These are phyloP conservation scores for Pseudozyma sp. DNA, from an alignment of 1,284 basidiomycete species.

Conservation along the genomic window DNA sequence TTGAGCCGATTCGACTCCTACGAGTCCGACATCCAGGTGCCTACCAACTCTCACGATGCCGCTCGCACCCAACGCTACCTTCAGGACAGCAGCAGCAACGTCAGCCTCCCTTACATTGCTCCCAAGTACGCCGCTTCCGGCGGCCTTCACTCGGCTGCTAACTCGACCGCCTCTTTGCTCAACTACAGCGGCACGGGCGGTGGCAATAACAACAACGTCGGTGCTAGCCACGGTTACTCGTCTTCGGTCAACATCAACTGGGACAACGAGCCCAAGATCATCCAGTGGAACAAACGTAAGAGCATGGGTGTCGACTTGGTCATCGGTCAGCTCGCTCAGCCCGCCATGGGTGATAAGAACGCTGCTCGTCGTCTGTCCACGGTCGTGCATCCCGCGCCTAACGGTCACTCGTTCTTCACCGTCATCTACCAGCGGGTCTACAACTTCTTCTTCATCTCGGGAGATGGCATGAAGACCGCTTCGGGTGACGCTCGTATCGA, in stretches of 20 bases:
- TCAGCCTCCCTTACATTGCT: conserved; percentile 44
- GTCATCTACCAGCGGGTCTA: conserved; percentile 35
- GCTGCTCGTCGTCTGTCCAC: conserved; percentile 43
- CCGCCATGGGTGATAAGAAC: conserved; percentile 51
- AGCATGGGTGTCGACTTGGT: conserved; percentile 27
- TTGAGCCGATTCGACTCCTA: conserved; percentile 39
- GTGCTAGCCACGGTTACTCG: conserved; percentile 32
- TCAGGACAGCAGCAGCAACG: conserved; percentile 45
- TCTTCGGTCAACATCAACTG: conserved; percentile 39
- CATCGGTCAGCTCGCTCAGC: conserved; percentile 53
- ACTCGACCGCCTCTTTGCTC: conserved; percentile 38
- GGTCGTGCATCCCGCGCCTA: conserved; percentile 30
- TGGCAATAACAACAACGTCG: conserved; percentile 22
- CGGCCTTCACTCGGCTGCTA: conserved; percentile 18
- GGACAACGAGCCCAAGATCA: conserved; percentile 48
- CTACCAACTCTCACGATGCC: conserved; percentile 35
- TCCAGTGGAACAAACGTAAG: conserved; percentile 55
- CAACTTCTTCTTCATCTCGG: conserved; percentile 46
- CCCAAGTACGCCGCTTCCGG: conserved; percentile 34
- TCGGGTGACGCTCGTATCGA: conserved; percentile 55
- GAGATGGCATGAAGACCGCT: conserved; percentile 43
- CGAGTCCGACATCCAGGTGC: conserved; percentile 40
- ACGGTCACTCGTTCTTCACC: conserved; percentile 44
- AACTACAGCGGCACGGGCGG: conserved; percentile 34
- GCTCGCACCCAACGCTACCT: conserved; percentile 44